These are phyloP conservation scores for Huntiella moniliformis DNA, from an alignment of 2,329 filamentous ascomycete species.

Conservation along the genomic window DNA sequence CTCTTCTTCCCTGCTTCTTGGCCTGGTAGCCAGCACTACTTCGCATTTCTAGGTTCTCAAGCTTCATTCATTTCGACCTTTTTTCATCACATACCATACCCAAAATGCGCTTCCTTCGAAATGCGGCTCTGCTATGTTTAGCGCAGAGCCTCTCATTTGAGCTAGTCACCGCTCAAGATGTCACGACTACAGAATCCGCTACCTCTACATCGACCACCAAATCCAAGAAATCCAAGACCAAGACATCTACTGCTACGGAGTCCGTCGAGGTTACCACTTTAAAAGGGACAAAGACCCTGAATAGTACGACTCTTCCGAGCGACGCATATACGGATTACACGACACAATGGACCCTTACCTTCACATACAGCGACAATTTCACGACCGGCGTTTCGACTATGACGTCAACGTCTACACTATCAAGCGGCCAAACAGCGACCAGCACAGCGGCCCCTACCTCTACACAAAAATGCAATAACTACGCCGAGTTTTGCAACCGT, in stretches of 20 bases:
- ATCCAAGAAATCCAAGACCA: not conserved
- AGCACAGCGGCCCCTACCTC: slow-evolving; percentile 38
- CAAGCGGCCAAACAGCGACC: slow-evolving; percentile 23
- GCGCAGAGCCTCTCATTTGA: not conserved
- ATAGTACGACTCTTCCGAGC: slow-evolving; percentile 23
- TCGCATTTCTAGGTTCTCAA: too few species aligned
- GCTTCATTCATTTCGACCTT: too few species aligned
- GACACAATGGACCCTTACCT: slow-evolving; percentile 23
- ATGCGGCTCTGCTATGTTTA: not conserved
- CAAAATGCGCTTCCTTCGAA: too few species aligned
- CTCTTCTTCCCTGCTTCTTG: too few species aligned
- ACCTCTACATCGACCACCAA: not conserved
- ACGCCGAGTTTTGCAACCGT: slow-evolving; percentile 55
- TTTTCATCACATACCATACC: too few species aligned
- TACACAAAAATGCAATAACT: slow-evolving; percentile 63
- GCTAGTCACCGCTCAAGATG: not conserved
- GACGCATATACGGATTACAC: slow-evolving; percentile 26
- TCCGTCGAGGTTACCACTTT: slow-evolving; percentile 20
- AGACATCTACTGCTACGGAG: not conserved
- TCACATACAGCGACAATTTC: slow-evolving; percentile 13
- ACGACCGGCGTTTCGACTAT: slow-evolving; percentile 16
- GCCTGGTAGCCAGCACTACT: too few species aligned
- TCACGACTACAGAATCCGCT: slow-evolving; percentile 1
- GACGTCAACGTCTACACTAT: slow-evolving; percentile 20
- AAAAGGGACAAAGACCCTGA: slow-evolving; percentile 22